Evolutionary conservation across 169 alveolate species (phyloP).

Genomic region (Plasmodium berghei): DNA sequence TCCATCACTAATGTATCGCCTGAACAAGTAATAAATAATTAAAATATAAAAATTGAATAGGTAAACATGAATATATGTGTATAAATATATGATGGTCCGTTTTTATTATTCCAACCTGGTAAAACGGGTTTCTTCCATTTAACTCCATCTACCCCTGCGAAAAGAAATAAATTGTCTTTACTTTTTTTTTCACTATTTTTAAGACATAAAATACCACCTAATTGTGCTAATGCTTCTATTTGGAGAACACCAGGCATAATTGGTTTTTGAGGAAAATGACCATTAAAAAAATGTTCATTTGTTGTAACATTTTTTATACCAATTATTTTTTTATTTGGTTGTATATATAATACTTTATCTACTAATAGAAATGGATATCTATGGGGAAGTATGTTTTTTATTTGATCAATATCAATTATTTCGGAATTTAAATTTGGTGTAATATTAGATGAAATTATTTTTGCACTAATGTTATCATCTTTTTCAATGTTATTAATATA

Average conservation of each 20-base stretch:
- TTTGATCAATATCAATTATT: constrained; percentile 72
- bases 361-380: constrained; percentile 82
- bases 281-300: constrained; percentile 81
- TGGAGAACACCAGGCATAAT: constrained; percentile 84
- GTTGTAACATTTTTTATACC: constrained; percentile 79
- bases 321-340: constrained; percentile 77
- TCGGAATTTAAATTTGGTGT: constrained; percentile 15
- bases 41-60: background rate
- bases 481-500: background rate
- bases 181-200: constrained; percentile 76
- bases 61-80: background rate
- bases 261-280: constrained; percentile 81
- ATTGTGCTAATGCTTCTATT: constrained; percentile 84
- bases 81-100: background rate
- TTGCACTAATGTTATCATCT: constrained; percentile 2
- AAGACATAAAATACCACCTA: constrained; percentile 81
- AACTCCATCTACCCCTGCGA: constrained; percentile 84
- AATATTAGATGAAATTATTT: constrained; percentile 21
- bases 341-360: constrained; percentile 79
- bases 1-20: constrained; percentile 84
- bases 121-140: constrained; percentile 82
- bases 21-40: constrained; percentile 26
- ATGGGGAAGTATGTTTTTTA: constrained; percentile 78
- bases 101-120: constrained; percentile 75
- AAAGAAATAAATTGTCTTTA: constrained; percentile 76